Evolutionary conservation across 2,329 filamentous ascomycete species (phyloP).

Genomic region (Orbilia brochopaga): DNA sequence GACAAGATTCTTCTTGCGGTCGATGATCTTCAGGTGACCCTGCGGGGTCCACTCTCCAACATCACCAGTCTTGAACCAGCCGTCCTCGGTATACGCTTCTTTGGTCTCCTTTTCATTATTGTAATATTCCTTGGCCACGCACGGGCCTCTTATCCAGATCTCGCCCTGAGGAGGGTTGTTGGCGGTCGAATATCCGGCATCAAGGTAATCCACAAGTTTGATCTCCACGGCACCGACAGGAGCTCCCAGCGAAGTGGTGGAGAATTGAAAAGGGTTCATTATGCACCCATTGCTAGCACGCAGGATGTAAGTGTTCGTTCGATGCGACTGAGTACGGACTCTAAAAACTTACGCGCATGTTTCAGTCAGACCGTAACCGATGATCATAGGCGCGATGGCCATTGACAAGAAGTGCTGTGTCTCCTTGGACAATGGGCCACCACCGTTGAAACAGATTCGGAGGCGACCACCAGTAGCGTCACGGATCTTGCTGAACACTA

Average conservation of each 20-base stretch:
- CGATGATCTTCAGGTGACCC: conserved; percentile 84
- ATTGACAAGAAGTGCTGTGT: conserved; percentile 91
- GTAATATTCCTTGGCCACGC: conserved; percentile 79
- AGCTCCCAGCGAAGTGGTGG: conserved; percentile 76
- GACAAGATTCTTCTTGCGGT: conserved; percentile 97
- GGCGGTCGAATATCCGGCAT: conserved; percentile 81
- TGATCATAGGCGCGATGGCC: conserved; percentile 91
- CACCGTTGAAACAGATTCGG: conserved; percentile 91
- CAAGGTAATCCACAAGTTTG: conserved; percentile 88
- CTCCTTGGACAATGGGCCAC: conserved; percentile 79
- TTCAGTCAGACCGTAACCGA: conserved; percentile 92
- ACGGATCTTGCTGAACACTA: conserved; percentile 92
- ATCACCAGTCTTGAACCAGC: conserved; percentile 97
- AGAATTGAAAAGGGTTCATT: conserved; percentile 84
- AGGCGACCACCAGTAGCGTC: conserved; percentile 86
- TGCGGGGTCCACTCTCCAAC: conserved; percentile 85
- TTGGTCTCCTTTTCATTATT: conserved; percentile 84
- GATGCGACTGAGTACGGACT: conserved; percentile 57
- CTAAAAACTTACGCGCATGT: conserved; percentile 68
- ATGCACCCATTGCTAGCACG: conserved; percentile 69
- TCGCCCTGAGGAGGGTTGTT: conserved; percentile 81
- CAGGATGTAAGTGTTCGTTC: conserved; percentile 56
- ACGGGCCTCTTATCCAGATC: conserved; percentile 81
- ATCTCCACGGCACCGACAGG: conserved; percentile 78
- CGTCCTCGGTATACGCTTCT: conserved; percentile 77